Evolutionary conservation across 2,329 filamentous ascomycete genomes (phyloP).

Genomic region (Stemphylium beticola): DNA sequence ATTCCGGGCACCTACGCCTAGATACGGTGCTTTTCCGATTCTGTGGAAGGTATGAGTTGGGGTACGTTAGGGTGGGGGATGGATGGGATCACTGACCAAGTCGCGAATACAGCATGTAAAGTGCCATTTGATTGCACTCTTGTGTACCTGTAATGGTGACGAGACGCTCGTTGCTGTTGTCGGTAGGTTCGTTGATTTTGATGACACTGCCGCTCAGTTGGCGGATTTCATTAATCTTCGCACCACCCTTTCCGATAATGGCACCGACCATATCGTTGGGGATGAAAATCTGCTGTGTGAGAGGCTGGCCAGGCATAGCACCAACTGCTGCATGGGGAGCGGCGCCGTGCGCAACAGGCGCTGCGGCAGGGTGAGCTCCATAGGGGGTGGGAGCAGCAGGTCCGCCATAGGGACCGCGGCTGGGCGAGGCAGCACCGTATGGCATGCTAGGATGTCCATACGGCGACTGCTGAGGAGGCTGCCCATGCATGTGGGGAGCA

Average conservation of each 20-base stretch:
- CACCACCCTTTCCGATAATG: conserved; percentile 97
- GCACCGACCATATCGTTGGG: conserved; percentile 99
- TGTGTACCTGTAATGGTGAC: conserved; percentile 98
- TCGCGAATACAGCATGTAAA: conserved; percentile 98
- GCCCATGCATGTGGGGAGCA: conserved; percentile 74
- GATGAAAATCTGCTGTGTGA: conserved; percentile 99
- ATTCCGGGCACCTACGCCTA: conserved; percentile 41
- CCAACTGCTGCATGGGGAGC: conserved; percentile 68
- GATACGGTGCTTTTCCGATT: conserved; percentile 78
- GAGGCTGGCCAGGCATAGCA: conserved; percentile 72
- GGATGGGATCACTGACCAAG: conserved; percentile 70
- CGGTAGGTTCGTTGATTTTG: conserved; percentile 99
- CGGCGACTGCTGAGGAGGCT: conserved; percentile 53
- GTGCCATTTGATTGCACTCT: conserved; percentile 99
- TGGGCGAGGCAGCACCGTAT: conserved; percentile 75
- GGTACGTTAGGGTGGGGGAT: background rate
- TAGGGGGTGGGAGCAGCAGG: conserved; percentile 75
- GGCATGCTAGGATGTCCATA: conserved; percentile 70
- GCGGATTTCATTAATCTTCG: conserved; percentile 99
- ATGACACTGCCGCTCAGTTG: conserved; percentile 97
- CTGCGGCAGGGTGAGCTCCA: conserved; percentile 63
- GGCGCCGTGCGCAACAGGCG: conserved; percentile 66
- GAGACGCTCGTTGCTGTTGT: conserved; percentile 97
- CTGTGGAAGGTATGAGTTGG: conserved; percentile 50
- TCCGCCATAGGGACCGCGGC: conserved; percentile 75